These are phyloP conservation scores for Luffa aegyptiaca DNA, from an alignment of 306 rosid genomes.

Conservation along the genomic window DNA sequence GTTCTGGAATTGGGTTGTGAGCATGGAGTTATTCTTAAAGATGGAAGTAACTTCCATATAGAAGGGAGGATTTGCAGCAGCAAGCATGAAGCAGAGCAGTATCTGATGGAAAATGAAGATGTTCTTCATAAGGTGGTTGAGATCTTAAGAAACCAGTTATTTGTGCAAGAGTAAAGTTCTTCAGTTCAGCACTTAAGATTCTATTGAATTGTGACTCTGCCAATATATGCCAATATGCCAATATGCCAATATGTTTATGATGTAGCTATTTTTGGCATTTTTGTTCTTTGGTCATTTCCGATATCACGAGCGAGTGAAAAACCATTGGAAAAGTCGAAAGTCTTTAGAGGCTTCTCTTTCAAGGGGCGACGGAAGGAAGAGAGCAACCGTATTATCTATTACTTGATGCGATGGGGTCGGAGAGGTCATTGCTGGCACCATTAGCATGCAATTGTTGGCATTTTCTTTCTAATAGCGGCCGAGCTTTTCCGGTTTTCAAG, in stretches of 20 bases:
- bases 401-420: not conserved
- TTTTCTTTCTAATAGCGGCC: not conserved
- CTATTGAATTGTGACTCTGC: not conserved
- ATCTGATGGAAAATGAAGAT: conserved; percentile 31
- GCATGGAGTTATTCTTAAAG: conserved; percentile 42
- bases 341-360: not conserved
- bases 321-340: not conserved
- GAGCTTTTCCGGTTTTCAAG: not conserved
- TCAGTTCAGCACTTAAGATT: not conserved
- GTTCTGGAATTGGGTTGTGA: conserved; percentile 69
- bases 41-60: conserved; percentile 42
- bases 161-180: conserved; percentile 7
- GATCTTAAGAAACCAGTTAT: conserved; percentile 37
- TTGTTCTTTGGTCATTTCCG: not conserved
- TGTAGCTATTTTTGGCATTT: not conserved
- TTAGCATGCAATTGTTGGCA: not conserved
- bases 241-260: not conserved
- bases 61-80: conserved; percentile 32
- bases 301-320: not conserved
- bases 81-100: conserved; percentile 38
- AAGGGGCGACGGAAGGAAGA: not conserved
- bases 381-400: not conserved
- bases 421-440: not conserved
- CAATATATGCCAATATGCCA: not conserved
- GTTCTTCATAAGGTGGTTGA: conserved; percentile 36